Base-by-base conservation (phyloP, 2,329 filamentous ascomycete genomes). In the Paecilomyces sp. region DNA sequence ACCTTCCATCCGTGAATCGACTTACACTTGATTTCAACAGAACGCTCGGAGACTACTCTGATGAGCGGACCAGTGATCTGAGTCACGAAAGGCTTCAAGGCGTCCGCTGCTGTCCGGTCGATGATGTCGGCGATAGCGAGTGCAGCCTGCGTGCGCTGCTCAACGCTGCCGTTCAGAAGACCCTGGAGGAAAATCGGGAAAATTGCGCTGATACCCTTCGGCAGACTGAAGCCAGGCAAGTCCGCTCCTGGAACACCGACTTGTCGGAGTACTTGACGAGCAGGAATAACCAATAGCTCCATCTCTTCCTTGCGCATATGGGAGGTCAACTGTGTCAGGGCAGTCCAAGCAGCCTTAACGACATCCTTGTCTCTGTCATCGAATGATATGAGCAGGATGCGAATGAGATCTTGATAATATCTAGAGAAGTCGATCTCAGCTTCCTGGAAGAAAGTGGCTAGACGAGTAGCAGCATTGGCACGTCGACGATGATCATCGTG, bases 41-140 rank as follows among this genome's bases (percentile, higher is more conserved):
- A 96, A 63, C 93, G 87, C 75, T 99, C 94, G 4, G 94, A 97
- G 18, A 99, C 92, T 24, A 97, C 93, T 83, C 94, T 90, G 74
- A 99, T 99, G 58, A 99, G 85, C 24, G 95, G 94, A 72, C 94
- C 94, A 4, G 95, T 97, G 67, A 99, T 97, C 71, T 97, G 92
- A 31, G 93, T 97, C 61, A 99, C 94, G 69, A 95, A 97, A 7
- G 92, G 91, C 76, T 94, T 95, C 63, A 99, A 81, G 22, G 92
- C 88, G 61, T 92, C 88, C 65, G 91, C 86, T 74, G 88, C 93
- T 28, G 94, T 95, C 60, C 94, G 87, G 77, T 97, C 94, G 64
- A 97, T 89, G 65, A 99, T 90, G 72, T 99, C 95, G 2, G 92
- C 96, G 66, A 99, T 95, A 59, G 91, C 94, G 63, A 97, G 82